Evolutionary conservation across 2,329 filamentous ascomycete species (phyloP).

Genomic region (Trichoderma brevicompactum): DNA sequence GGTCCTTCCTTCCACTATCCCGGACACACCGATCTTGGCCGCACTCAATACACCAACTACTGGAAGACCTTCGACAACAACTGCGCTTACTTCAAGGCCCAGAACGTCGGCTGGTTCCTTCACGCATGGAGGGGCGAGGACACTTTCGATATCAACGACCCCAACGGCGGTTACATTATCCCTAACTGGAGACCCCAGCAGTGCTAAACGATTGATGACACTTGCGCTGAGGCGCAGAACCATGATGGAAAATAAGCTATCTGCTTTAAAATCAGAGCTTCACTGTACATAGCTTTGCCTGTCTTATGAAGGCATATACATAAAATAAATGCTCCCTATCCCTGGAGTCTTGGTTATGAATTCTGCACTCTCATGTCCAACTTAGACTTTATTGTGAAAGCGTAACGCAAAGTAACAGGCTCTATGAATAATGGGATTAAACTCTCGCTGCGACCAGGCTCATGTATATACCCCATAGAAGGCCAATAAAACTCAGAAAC

Average conservation of each 20-base stretch:
- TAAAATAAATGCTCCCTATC: neutral
- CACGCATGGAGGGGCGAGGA: constrained; percentile 33
- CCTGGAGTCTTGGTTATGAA: constrained; percentile 1
- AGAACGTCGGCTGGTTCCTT: constrained; percentile 33
- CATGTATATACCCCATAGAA: constrained; percentile 58
- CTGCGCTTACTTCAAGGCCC: constrained; percentile 32
- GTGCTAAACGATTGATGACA: constrained; percentile 27
- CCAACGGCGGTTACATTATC: constrained; percentile 32
- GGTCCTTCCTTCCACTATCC: constrained; percentile 31
- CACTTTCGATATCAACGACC: constrained; percentile 32
- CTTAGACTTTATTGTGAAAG: neutral
- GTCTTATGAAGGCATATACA: constrained; percentile 7
- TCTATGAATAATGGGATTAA: constrained; percentile 30
- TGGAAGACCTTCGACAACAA: constrained; percentile 33
- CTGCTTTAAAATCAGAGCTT: neutral
- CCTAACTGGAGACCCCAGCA: constrained; percentile 31
- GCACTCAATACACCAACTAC: constrained; percentile 30
- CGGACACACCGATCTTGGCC: constrained; percentile 30
- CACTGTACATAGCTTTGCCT: constrained; percentile 19
- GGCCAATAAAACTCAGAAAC: constrained; percentile 54
- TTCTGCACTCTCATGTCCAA: neutral
- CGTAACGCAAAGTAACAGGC: neutral
- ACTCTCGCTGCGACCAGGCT: constrained; percentile 52
- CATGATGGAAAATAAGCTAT: neutral
- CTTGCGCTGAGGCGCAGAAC: neutral